Conservation (phyloP, 345 rosid species). For the sweet orange (Citrus sinensis) region DNA sequence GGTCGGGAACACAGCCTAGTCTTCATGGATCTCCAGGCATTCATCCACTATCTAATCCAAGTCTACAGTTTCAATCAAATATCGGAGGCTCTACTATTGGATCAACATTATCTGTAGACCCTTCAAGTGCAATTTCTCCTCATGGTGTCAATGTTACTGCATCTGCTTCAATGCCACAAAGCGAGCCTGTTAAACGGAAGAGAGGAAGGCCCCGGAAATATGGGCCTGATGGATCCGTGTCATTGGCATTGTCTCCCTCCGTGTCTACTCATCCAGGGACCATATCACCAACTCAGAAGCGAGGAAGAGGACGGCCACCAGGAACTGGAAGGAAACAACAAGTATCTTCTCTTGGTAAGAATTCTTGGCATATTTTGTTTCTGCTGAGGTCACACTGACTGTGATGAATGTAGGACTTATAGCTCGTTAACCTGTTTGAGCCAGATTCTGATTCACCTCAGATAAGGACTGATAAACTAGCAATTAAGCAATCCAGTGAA, state of each 20-base stretch:
- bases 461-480: no score
- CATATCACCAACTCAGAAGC: slow-evolving; percentile 57
- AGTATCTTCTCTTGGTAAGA: slow-evolving; percentile 60
- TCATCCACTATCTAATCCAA: slow-evolving; percentile 45
- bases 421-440: neutral
- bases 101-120: slow-evolving; percentile 49
- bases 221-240: slow-evolving; percentile 70
- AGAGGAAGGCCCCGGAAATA: slow-evolving; percentile 93
- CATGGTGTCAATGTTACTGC: slow-evolving; percentile 55
- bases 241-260: slow-evolving; percentile 75
- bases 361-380: slow-evolving; percentile 3
- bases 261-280: slow-evolving; percentile 53
- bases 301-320: slow-evolving; percentile 92
- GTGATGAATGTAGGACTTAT: neutral
- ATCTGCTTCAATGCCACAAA: slow-evolving; percentile 36
- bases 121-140: slow-evolving; percentile 46
- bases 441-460: no score
- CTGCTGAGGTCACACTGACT: neutral
- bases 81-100: slow-evolving; percentile 45
- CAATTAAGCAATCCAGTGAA: no score
- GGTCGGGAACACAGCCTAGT: slow-evolving; percentile 52
- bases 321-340: slow-evolving; percentile 85
- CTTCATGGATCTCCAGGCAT: slow-evolving; percentile 62
- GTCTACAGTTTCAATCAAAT: slow-evolving; percentile 59
- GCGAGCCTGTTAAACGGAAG: slow-evolving; percentile 65